Evolutionary conservation across 106 monocot species (phyloP).

Genomic region (Apostasia shenzhenica): DNA sequence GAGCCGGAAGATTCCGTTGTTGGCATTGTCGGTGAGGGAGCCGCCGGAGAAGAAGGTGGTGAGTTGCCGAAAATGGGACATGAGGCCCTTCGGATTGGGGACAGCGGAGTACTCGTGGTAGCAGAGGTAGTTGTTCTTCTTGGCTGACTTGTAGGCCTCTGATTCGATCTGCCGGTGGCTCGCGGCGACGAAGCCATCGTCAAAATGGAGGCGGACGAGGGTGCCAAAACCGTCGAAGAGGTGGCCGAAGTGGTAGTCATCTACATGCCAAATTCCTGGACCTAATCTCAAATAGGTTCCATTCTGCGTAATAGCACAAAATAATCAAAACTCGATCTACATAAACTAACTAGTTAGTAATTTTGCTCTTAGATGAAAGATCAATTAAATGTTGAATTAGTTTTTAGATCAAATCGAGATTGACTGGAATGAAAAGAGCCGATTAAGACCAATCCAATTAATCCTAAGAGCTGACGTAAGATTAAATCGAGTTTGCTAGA

Average conservation of each 20-base stretch:
- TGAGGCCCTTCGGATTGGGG: constrained; percentile 16
- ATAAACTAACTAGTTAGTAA: no score
- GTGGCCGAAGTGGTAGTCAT: constrained; percentile 31
- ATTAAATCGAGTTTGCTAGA: no score
- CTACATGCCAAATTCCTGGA: constrained; percentile 38
- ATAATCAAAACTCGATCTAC: background rate
- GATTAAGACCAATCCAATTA: no score
- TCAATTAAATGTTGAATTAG: no score
- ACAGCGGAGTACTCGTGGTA: constrained; percentile 44
- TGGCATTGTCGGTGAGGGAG: constrained; percentile 45
- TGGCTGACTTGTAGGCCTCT: constrained; percentile 37
- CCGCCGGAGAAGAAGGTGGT: constrained; percentile 31
- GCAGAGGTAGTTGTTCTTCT: constrained; percentile 21
- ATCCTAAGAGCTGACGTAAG: no score
- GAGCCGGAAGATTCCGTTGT: constrained; percentile 38
- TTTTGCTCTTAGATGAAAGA: no score
- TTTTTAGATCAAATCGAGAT: no score
- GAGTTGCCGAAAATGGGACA: constrained; percentile 21
- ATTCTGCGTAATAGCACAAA: background rate
- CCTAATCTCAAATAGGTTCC: constrained; percentile 44
- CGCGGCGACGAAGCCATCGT: constrained; percentile 11
- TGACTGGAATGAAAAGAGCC: no score
- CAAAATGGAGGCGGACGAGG: constrained; percentile 33
- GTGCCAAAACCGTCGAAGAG: constrained; percentile 52
- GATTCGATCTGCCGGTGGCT: constrained; percentile 48